Conservation (phyloP, 2,329 filamentous ascomycete genomes). For the Fusarium coffeatum region DNA sequence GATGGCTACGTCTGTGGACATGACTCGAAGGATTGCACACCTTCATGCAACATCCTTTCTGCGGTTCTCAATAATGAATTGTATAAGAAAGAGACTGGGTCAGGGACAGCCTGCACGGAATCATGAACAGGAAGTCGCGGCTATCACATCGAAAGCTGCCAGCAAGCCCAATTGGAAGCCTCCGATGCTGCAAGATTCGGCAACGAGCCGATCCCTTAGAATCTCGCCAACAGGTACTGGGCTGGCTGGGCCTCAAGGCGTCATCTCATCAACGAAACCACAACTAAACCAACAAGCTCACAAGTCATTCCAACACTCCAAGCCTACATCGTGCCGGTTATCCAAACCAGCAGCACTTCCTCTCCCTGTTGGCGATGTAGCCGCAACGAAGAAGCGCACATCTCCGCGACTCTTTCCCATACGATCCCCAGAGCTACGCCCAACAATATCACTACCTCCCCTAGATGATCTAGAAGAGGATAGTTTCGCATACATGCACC, state of each 20-base stretch:
- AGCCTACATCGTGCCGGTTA: constrained; percentile 43
- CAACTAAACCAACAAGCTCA: constrained; percentile 3
- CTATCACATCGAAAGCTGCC: constrained; percentile 36
- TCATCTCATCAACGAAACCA: constrained; percentile 12
- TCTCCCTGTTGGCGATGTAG: constrained; percentile 44
- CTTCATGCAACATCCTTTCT: constrained; percentile 65
- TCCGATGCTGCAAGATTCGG: constrained; percentile 37
- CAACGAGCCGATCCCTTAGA: constrained; percentile 36
- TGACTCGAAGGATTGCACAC: constrained; percentile 54
- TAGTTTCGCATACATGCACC: constrained; percentile 61
- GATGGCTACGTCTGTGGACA: constrained; percentile 57
- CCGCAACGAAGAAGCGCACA: constrained; percentile 45
- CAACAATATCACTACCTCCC: constrained; percentile 30
- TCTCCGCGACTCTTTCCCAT: constrained; percentile 49
- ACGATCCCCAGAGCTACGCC: constrained; percentile 52
- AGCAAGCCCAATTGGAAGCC: constrained; percentile 40
- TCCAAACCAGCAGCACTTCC: constrained; percentile 48
- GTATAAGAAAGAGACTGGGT: constrained; percentile 61
- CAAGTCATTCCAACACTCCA: constrained; percentile 31
- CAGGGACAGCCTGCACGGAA: constrained; percentile 46
- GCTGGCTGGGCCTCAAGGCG: constrained; percentile 16
- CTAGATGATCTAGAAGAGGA: constrained; percentile 57
- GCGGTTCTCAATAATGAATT: constrained; percentile 74
- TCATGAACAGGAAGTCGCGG: constrained; percentile 43
- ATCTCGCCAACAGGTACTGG: constrained; percentile 21